A percentile compares a stretch with the other conserved stretches of the same genome.
Conservation (phyloP, 2,329 filamentous ascomycete genomes). For the Aspergillus pseudoglaucus region DNA sequence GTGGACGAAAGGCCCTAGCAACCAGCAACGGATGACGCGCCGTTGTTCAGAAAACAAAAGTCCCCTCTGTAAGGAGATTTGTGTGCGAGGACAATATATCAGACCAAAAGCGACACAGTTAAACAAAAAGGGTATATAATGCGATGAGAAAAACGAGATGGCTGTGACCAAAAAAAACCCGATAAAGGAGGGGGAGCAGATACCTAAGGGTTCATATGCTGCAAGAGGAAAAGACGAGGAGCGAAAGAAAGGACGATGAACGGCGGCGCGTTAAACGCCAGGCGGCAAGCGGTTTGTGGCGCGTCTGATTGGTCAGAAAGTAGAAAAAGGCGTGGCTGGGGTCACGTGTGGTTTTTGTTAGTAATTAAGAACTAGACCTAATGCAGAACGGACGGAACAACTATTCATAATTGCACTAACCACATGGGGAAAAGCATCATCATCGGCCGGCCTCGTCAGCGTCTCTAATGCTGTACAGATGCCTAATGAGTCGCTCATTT, state of each 20-base stretch:
- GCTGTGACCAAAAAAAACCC: background rate
- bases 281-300: background rate
- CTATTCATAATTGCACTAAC: slow-evolving; percentile 11
- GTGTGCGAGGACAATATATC: background rate
- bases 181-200: slow-evolving; percentile 4
- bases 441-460: slow-evolving; percentile 14
- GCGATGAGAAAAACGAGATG: background rate
- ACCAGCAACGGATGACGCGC: slow-evolving; percentile 25
- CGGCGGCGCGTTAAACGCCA: background rate
- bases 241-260: slow-evolving; percentile 1
- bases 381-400: slow-evolving; percentile 13
- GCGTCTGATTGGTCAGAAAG: background rate
- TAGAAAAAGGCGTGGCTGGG: slow-evolving; percentile 16
- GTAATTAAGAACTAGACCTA: slow-evolving; percentile 9
- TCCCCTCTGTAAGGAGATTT: background rate
- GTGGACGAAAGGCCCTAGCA: slow-evolving; percentile 13
- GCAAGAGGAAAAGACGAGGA: slow-evolving; percentile 2
- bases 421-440: slow-evolving; percentile 22
- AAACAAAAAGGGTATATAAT: background rate
- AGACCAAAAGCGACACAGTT: background rate
- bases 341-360: slow-evolving; percentile 19
- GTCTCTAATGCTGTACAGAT: background rate
- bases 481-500: background rate
- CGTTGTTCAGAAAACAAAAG: slow-evolving; percentile 26
- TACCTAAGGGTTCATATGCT: slow-evolving; percentile 1